phyloP scores from a whole-genome alignment of 805 yeast species.

The Clavispora carvajalis region DNA sequence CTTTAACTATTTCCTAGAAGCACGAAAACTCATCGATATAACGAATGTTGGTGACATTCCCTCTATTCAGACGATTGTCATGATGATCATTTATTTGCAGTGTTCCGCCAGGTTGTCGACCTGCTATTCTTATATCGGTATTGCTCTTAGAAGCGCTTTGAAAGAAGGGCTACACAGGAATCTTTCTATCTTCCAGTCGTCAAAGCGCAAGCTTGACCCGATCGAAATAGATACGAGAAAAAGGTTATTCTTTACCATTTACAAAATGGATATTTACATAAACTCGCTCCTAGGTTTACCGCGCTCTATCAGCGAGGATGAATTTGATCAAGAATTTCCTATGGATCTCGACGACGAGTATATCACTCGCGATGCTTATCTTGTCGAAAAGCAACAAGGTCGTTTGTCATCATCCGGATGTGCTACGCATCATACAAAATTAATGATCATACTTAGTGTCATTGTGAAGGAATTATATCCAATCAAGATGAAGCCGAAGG shows the following conservation, averaged over 20 bases:
- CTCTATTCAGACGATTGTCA: constrained; percentile 80
- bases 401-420: constrained; percentile 67
- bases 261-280: constrained; percentile 86
- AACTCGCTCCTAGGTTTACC: constrained; percentile 86
- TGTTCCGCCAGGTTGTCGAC: constrained; percentile 84
- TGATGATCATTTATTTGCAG: constrained; percentile 80
- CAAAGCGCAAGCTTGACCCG: constrained; percentile 57
- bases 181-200: constrained; percentile 40
- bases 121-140: constrained; percentile 85
- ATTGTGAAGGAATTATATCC: constrained; percentile 75
- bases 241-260: constrained; percentile 82
- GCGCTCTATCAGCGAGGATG: constrained; percentile 66
- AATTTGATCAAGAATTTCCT: constrained; percentile 84
- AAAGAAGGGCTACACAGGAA: constrained; percentile 81
- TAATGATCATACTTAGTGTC: constrained; percentile 65
- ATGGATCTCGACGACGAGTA: constrained; percentile 82
- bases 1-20: constrained; percentile 72
- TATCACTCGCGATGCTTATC: constrained; percentile 61
- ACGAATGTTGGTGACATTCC: constrained; percentile 78
- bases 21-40: constrained; percentile 72
- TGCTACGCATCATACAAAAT: constrained; percentile 78
- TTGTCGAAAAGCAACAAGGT: constrained; percentile 41
- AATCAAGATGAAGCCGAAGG: constrained; percentile 40
- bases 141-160: constrained; percentile 76
- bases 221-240: constrained; percentile 80